Evolutionary conservation across 768 basidiomycete species (phyloP).

Genomic region (Hypholoma fasciculare): DNA sequence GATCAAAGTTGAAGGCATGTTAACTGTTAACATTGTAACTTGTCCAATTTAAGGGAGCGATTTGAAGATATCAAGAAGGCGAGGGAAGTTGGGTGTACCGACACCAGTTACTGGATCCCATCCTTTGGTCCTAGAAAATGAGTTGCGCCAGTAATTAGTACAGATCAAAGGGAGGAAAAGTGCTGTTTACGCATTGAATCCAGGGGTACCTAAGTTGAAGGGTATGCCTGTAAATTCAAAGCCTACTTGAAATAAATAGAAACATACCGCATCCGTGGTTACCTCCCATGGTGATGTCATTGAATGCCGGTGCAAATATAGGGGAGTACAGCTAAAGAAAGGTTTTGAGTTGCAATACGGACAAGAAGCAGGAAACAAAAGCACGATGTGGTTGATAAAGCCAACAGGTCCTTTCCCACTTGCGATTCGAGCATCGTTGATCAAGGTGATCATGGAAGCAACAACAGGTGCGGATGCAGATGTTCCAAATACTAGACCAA

Average conservation of each 20-base stretch:
- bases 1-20: not conserved
- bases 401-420: slow-evolving; percentile 43
- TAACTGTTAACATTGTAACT: not conserved
- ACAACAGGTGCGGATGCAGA: slow-evolving; percentile 42
- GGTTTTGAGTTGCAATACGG: not conserved
- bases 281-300: slow-evolving; percentile 22
- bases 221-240: not conserved
- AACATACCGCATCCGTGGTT: slow-evolving; percentile 21
- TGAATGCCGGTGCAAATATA: slow-evolving; percentile 19
- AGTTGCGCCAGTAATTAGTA: not conserved
- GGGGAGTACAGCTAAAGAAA: slow-evolving; percentile 17
- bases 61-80: slow-evolving; percentile 18
- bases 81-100: slow-evolving; percentile 35
- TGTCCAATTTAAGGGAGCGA: slow-evolving; percentile 16
- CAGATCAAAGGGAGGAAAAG: not conserved
- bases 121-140: slow-evolving; percentile 27
- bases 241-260: not conserved
- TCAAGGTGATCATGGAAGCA: slow-evolving; percentile 44
- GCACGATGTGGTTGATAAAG: slow-evolving; percentile 46
- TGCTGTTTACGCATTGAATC: slow-evolving; percentile 31
- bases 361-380: not conserved
- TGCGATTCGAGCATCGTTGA: slow-evolving; percentile 53
- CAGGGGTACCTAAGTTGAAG: slow-evolving; percentile 26
- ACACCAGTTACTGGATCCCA: slow-evolving; percentile 46
- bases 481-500: slow-evolving; percentile 38